Evolutionary conservation across 108 stramenopile genomes (phyloP).

Genomic region (Skeletonema marinoi): DNA sequence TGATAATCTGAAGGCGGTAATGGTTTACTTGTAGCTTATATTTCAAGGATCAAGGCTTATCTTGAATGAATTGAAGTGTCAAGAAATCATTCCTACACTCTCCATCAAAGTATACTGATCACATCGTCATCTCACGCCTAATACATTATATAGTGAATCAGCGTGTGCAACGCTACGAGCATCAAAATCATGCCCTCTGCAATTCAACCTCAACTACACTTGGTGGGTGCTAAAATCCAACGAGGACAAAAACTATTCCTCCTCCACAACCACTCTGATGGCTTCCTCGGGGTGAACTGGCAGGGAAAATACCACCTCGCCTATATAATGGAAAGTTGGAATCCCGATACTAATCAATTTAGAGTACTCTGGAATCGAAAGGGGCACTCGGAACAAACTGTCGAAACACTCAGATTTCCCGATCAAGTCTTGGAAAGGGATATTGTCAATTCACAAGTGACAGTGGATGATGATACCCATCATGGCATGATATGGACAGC

Average conservation of each 20-base stretch:
- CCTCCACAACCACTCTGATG: not conserved
- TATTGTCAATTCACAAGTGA: not conserved
- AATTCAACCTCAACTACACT: not conserved
- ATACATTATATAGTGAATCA: no score
- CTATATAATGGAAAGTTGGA: not conserved
- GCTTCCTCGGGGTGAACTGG: not conserved
- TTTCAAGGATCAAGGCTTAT: no score
- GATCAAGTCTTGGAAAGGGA: not conserved
- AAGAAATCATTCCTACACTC: no score
- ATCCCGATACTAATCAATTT: not conserved
- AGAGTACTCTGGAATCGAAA: not conserved
- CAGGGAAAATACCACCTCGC: constrained; percentile 2
- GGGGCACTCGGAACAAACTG: not conserved
- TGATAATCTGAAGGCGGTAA: no score
- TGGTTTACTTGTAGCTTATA: no score
- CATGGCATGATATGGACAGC: not conserved
- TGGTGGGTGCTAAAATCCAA: not conserved
- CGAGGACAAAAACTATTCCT: not conserved
- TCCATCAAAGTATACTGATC: no score
- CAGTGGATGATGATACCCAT: not conserved
- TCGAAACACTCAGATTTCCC: not conserved
- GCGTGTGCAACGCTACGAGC: no score
- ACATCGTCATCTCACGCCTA: no score
- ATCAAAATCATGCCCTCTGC: not conserved
- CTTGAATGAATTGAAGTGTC: no score